Percentiles rank a stretch among this genome's conserved stretches.
Conservation (phyloP, 176 grass and related monocot species). For the Zea mays region Zm-B73-REFERENCE-NAM-5.0 NC_050101.1:140013001-140013500, state of each 20-base stretch:
- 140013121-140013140: background rate
- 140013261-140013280: slow-evolving; percentile 9
- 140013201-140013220: background rate
- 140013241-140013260: slow-evolving; percentile 35
- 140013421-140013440: too few relatives aligned
- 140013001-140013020: background rate
- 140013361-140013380: too few relatives aligned
- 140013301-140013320: background rate
- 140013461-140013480: too few relatives aligned
- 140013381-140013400: too few relatives aligned
- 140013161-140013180: slow-evolving; percentile 9
- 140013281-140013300: background rate
- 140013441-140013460: too few relatives aligned
- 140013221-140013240: background rate
- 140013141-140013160: background rate
- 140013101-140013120: background rate
- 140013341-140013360: too few relatives aligned
- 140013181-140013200: background rate
- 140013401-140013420: too few relatives aligned
- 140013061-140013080: too few relatives aligned
- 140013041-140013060: too few relatives aligned
- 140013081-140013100: background rate
- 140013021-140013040: background rate
- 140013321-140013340: background rate
- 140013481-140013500: too few relatives aligned